Conservation (phyloP, 306 rosid genomes). For the Malus domestica region DNA sequence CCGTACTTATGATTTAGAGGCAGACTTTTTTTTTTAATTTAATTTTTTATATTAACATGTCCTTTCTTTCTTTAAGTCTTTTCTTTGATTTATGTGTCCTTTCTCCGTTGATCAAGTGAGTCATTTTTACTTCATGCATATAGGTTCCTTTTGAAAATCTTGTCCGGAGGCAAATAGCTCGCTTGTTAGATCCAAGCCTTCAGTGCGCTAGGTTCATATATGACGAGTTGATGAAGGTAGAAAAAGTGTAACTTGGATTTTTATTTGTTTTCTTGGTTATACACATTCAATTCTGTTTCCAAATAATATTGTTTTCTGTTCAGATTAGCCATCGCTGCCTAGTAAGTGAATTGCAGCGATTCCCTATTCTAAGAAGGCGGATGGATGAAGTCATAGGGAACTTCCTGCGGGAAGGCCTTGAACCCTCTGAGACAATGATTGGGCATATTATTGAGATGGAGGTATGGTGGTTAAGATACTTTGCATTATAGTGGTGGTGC, state of each 20-base stretch:
- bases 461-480: constrained; percentile 36
- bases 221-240: constrained; percentile 83
- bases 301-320: constrained; percentile 13
- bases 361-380: constrained; percentile 82
- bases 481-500: neutral
- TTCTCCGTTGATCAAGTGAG: neutral
- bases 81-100: neutral
- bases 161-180: constrained; percentile 85
- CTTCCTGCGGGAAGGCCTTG: constrained; percentile 89
- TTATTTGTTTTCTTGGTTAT: constrained; percentile 4
- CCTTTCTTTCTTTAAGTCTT: neutral
- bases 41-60: neutral
- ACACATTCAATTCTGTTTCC: constrained; percentile 7
- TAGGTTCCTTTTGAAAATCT: constrained; percentile 98
- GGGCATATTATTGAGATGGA: constrained; percentile 93
- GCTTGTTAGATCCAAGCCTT: constrained; percentile 93
- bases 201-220: constrained; percentile 98
- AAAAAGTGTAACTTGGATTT: neutral
- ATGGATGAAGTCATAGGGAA: constrained; percentile 94
- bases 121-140: constrained; percentile 15
- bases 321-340: constrained; percentile 94
- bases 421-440: constrained; percentile 88
- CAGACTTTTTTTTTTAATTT: neutral
- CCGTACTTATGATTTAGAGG: neutral
- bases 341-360: constrained; percentile 82